Evolutionary conservation across 495 filamentous ascomycete species (phyloP).

Genomic region (Saxophila tyrrhenica): DNA sequence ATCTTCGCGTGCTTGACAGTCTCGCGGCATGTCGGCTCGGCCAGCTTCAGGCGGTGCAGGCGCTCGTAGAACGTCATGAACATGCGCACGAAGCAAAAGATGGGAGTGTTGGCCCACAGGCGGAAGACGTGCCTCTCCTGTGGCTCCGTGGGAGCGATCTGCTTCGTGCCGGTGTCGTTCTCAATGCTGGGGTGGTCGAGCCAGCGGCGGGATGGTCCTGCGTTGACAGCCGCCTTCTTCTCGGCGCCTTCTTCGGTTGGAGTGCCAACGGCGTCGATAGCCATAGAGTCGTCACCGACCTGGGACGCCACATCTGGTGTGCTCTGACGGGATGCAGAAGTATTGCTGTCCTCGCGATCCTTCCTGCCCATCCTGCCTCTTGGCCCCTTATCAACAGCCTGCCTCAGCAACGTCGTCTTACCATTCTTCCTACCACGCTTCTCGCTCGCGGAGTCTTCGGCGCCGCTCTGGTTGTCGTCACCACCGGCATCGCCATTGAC

Average conservation of each 20-base stretch:
- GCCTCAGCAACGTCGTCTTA: slow-evolving; percentile 76
- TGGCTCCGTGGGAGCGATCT: slow-evolving; percentile 66
- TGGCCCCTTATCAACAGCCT: slow-evolving; percentile 68
- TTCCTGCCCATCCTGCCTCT: slow-evolving; percentile 45
- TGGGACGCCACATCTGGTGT: slow-evolving; percentile 68
- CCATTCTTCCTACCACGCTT: slow-evolving; percentile 40
- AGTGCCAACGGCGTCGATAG: slow-evolving; percentile 26
- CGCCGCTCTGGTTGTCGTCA: slow-evolving; percentile 43
- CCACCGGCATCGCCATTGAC: slow-evolving; percentile 53
- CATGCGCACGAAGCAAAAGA: slow-evolving; percentile 86
- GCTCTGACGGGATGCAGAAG: slow-evolving; percentile 67
- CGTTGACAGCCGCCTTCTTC: slow-evolving; percentile 24
- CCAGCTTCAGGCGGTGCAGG: slow-evolving; percentile 66
- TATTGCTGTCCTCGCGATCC: slow-evolving; percentile 62
- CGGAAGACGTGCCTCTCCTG: slow-evolving; percentile 70
- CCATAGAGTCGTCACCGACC: slow-evolving; percentile 42
- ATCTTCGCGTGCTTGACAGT: slow-evolving; percentile 58
- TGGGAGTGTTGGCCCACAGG: slow-evolving; percentile 77
- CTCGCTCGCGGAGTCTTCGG: slow-evolving; percentile 43
- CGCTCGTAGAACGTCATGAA: slow-evolving; percentile 82
- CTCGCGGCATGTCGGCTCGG: slow-evolving; percentile 56
- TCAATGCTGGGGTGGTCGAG: slow-evolving; percentile 46
- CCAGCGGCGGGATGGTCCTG: slow-evolving; percentile 35
- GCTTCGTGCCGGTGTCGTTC: slow-evolving; percentile 38
- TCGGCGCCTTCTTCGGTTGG: slow-evolving; percentile 19